Conservation (phyloP, 2,329 filamentous ascomycete genomes). For the Blumeria hordei region DNA sequence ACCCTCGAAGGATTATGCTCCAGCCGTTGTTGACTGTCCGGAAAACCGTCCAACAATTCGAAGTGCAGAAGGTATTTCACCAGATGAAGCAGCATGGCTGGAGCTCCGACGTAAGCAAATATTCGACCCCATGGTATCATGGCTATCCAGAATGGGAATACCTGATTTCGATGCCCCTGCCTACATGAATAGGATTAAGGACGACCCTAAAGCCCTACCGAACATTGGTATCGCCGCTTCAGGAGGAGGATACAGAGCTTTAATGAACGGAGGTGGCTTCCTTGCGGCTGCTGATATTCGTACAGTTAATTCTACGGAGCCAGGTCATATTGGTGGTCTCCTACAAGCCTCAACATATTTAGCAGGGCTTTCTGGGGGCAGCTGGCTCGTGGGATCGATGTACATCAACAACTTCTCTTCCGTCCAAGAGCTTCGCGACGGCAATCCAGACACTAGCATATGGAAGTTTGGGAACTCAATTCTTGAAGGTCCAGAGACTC, state of each 20-base stretch:
- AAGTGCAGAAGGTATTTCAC: conserved; percentile 33
- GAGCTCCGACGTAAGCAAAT: conserved; percentile 46
- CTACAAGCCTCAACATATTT: conserved; percentile 65
- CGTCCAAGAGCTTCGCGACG: conserved; percentile 29
- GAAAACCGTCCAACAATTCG: conserved; percentile 43
- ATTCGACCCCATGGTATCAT: conserved; percentile 45
- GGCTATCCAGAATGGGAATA: conserved; percentile 50
- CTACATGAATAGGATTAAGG: conserved; percentile 39
- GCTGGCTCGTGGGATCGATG: conserved; percentile 66
- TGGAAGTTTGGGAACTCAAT: conserved; percentile 43
- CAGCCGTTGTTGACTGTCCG: conserved; percentile 44
- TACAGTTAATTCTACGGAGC: conserved; percentile 32
- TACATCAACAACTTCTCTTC: conserved; percentile 58
- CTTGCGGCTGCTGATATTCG: conserved; percentile 58
- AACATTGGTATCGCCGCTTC: conserved; percentile 58
- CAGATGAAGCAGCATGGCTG: conserved; percentile 52
- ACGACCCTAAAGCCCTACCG: conserved; percentile 31
- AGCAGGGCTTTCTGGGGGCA: conserved; percentile 57
- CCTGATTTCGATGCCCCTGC: conserved; percentile 48
- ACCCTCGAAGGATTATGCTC: conserved; percentile 43
- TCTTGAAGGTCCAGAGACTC: conserved; percentile 28
- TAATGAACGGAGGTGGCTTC: conserved; percentile 62
- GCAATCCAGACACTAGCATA: conserved; percentile 19
- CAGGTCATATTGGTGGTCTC: conserved; percentile 54
- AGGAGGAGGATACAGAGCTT: conserved; percentile 68